These are phyloP conservation scores for Euphorbia peplus DNA, from an alignment of 345 rosid genomes.

Conservation along the genomic window DNA sequence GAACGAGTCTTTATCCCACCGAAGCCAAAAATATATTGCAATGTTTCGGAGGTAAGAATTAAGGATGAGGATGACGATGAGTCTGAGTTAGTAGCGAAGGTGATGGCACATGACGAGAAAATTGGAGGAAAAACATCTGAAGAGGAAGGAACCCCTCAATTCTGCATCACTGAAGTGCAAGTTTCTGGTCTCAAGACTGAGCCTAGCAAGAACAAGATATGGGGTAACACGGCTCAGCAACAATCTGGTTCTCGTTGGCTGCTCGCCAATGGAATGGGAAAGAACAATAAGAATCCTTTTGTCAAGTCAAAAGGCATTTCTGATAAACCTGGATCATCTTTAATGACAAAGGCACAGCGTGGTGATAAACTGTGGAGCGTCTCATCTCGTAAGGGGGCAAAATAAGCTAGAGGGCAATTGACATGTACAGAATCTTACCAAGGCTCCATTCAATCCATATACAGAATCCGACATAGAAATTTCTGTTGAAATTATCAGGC, in stretches of 20 bases:
- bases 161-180: conserved; percentile 72
- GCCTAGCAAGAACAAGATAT: conserved; percentile 58
- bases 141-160: conserved; percentile 60
- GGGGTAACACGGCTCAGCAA: conserved; percentile 67
- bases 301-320: conserved; percentile 49
- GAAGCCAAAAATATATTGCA: conserved; percentile 68
- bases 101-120: conserved; percentile 23
- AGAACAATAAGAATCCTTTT: conserved; percentile 56
- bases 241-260: conserved; percentile 95
- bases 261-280: conserved; percentile 94
- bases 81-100: conserved; percentile 24
- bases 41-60: conserved; percentile 55
- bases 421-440: conserved; percentile 35
- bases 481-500: conserved; percentile 23
- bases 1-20: conserved; percentile 90
- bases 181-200: conserved; percentile 76
- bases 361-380: conserved; percentile 86
- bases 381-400: conserved; percentile 54
- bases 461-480: conserved; percentile 56
- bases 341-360: conserved; percentile 45
- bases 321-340: conserved; percentile 32
- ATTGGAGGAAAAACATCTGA: conserved; percentile 44
- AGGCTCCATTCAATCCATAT: conserved; percentile 43
- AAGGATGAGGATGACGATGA: conserved; percentile 51
- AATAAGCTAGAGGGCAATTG: conserved; percentile 22